phyloP scores from a whole-genome alignment of 306 rosid species.

The Cucurbita moschata region DNA sequence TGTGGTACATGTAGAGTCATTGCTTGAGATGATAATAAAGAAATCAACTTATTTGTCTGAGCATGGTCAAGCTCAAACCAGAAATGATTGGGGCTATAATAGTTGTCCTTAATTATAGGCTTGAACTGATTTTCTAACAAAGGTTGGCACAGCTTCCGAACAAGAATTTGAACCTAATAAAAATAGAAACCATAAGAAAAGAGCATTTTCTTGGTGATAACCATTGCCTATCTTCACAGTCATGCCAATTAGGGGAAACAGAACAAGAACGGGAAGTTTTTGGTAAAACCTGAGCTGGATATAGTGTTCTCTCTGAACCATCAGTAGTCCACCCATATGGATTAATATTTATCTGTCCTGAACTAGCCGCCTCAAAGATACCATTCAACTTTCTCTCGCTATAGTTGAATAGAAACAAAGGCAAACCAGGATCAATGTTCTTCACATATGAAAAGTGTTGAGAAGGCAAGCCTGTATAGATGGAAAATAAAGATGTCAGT shows the following conservation, averaged over 20 bases:
- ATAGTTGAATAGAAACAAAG: constrained; percentile 73
- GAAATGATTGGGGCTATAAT: constrained; percentile 32
- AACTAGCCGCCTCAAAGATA: constrained; percentile 61
- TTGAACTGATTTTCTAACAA: constrained; percentile 49
- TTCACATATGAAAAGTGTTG: constrained; percentile 57
- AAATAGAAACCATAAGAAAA: neutral
- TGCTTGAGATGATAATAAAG: constrained; percentile 27
- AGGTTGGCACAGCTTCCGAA: constrained; percentile 47
- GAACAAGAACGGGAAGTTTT: neutral
- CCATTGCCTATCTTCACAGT: neutral
- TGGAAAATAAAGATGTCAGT: constrained; percentile 15
- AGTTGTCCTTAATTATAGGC: constrained; percentile 42
- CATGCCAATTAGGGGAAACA: neutral
- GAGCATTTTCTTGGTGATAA: neutral
- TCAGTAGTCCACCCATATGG: constrained; percentile 71
- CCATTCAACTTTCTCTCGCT: constrained; percentile 68
- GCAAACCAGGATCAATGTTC: constrained; percentile 70
- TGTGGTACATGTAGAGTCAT: constrained; percentile 23
- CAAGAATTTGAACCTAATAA: constrained; percentile 40
- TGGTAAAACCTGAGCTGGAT: constrained; percentile 68
- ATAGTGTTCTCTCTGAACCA: constrained; percentile 48
- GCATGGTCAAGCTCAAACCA: constrained; percentile 76
- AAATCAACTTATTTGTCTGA: constrained; percentile 42
- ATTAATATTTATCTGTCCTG: constrained; percentile 59
- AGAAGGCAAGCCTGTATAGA: constrained; percentile 50